These are phyloP conservation scores for Yamadazyma dendronema DNA, from an alignment of 1,139 yeast species.

Conservation along the genomic window DNA sequence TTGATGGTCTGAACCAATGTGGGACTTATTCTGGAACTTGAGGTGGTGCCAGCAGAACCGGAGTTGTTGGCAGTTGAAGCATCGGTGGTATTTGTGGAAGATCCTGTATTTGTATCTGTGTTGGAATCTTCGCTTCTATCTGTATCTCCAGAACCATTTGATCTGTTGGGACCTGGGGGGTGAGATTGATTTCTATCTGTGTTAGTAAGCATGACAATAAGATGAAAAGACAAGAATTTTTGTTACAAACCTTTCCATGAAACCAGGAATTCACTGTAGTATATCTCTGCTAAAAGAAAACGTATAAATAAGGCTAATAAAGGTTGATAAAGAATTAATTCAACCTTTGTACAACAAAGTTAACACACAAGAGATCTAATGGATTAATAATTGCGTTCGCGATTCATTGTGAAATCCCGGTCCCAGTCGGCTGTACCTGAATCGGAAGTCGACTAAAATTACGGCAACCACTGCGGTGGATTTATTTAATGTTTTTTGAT, in stretches of 20 bases:
- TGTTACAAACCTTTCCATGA: neutral
- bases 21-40: neutral
- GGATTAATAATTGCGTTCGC: neutral
- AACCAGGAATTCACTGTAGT: too few relatives aligned
- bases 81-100: neutral
- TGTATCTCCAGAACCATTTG: neutral
- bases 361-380: neutral
- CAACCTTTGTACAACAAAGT: too few relatives aligned
- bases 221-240: neutral
- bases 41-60: neutral
- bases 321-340: too few relatives aligned
- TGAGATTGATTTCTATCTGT: neutral
- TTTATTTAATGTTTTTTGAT: too few relatives aligned
- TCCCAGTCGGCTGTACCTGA: neutral
- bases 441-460: too few relatives aligned
- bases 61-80: neutral
- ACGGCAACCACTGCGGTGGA: too few relatives aligned
- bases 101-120: too few relatives aligned
- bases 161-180: too few relatives aligned
- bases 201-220: neutral
- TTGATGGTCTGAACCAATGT: neutral
- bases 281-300: too few relatives aligned
- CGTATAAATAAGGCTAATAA: too few relatives aligned
- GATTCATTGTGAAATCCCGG: neutral
- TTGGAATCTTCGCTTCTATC: too few relatives aligned